Conservation (phyloP, 179 eudicot species). For the Pouteria campechiana region DNA sequence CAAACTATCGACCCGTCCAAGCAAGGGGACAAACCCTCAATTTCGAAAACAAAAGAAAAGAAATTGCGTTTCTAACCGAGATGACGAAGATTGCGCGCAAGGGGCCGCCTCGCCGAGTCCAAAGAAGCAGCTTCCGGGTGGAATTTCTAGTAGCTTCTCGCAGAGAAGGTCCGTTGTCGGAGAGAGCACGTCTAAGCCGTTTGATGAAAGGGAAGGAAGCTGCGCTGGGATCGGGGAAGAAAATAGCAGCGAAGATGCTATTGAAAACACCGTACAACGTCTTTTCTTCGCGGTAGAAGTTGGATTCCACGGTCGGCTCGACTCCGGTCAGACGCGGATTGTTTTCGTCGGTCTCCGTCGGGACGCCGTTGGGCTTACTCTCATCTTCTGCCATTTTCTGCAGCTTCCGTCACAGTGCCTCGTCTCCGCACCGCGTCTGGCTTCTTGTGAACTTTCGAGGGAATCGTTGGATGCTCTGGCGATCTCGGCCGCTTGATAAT, state of each 20-base stretch:
- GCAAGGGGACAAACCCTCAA: too few relatives aligned
- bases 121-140: constrained; percentile 14
- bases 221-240: constrained; percentile 12
- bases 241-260: constrained; percentile 9
- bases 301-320: background rate
- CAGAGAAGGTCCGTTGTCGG: constrained; percentile 25
- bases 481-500: background rate
- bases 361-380: constrained; percentile 3
- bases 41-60: too few relatives aligned
- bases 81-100: constrained; percentile 64
- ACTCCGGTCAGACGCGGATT: too few relatives aligned
- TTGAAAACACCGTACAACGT: constrained; percentile 16
- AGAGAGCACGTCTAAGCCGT: constrained; percentile 21
- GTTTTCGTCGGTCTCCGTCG: too few relatives aligned
- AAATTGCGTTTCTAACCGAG: constrained; percentile 30
- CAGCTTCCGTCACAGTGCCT: background rate
- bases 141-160: constrained; percentile 18
- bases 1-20: too few relatives aligned
- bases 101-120: constrained; percentile 41
- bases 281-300: background rate
- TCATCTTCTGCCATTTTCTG: constrained; percentile 3
- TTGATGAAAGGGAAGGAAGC: constrained; percentile 3
- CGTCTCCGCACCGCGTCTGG: background rate
- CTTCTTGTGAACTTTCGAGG: too few relatives aligned
- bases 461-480: too few relatives aligned